These are phyloP conservation scores for Cardiosporidium cionae DNA, from an alignment of 169 alveolate species.

Conservation along the genomic window DNA sequence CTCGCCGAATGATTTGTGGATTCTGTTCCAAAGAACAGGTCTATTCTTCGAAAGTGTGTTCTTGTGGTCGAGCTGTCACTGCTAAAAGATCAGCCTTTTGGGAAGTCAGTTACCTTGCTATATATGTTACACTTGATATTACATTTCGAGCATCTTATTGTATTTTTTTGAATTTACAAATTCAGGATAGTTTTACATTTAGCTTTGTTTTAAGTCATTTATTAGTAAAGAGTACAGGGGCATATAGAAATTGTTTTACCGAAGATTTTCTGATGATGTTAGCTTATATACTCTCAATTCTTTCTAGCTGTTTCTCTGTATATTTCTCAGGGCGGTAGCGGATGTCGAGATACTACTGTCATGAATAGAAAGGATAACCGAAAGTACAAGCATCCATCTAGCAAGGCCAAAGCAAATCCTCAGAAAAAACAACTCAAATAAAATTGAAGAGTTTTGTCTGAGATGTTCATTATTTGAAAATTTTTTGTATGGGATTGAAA, in stretches of 20 bases:
- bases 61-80: slow-evolving; percentile 32
- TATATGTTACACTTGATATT: background rate
- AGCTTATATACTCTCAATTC: no score
- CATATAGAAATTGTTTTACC: background rate
- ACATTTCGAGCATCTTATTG: background rate
- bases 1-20: slow-evolving; percentile 72
- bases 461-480: no score
- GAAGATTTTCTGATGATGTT: background rate
- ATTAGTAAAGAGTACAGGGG: background rate
- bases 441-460: no score
- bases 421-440: no score
- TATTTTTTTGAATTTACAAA: background rate
- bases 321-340: slow-evolving; percentile 36
- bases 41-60: slow-evolving; percentile 22
- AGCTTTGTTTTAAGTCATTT: background rate
- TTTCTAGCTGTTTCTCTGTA: no score
- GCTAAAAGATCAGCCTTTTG: slow-evolving; percentile 26
- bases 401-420: no score
- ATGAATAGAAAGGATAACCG: slow-evolving; percentile 31
- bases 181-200: background rate
- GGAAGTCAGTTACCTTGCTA: slow-evolving; percentile 25
- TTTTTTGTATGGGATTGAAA: no score
- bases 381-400: slow-evolving; percentile 25
- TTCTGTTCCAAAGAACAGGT: slow-evolving; percentile 62
- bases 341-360: slow-evolving; percentile 27